Base-by-base conservation (phyloP, 208 protist genomes). In the Leishmania mexicana region DNA sequence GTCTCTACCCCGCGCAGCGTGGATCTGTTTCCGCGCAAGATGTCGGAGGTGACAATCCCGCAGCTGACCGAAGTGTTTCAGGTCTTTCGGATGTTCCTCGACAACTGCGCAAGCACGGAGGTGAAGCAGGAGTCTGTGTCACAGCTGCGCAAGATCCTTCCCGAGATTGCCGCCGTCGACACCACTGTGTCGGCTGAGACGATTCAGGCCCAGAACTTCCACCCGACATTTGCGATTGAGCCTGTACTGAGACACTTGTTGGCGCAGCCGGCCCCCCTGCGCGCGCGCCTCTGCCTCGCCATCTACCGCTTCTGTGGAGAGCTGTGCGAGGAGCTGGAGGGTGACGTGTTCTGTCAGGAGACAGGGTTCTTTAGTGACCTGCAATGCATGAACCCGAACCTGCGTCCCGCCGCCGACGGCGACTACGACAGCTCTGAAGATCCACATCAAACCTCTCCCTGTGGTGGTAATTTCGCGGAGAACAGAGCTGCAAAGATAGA, bases 301-400 rank as follows among this genome's bases (percentile, higher is more conserved):
- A 82, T 97, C 51, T 89, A 93, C 73, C 89, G 88, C 65, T 97
- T 95, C 75, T 95, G 92, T 68, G 70, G 75, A 2, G 91, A 89
- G 51, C 51, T 93, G 45, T 81, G 90, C 40, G 85, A 94, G 70
- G 91, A 97, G 82, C 80, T 97, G 75, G 94, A 97, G 81, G 92
- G 94, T 31, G 91, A 96, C 78, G 75, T 89, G 58, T 86, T 96
- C 45, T 84, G 85, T 35, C 65, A 79, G 21, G 84, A 81, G 24
- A 90, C 87, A 0, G 92, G 92, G 45, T 77, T 95, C 51, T 83
- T 96, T 21, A 76, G 78, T 38, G 74, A 62, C 13, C 64, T 94
- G 40, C 87, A 86, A 71, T 68, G 77, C 51, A 79, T 83, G 51
- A 88, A 84, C 58, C 81, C 80, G 35, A 84, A 84, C 54, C 71